phyloP scores from a whole-genome alignment of 768 basidiomycete genomes.

The Rhizopogon rudus region DNA sequence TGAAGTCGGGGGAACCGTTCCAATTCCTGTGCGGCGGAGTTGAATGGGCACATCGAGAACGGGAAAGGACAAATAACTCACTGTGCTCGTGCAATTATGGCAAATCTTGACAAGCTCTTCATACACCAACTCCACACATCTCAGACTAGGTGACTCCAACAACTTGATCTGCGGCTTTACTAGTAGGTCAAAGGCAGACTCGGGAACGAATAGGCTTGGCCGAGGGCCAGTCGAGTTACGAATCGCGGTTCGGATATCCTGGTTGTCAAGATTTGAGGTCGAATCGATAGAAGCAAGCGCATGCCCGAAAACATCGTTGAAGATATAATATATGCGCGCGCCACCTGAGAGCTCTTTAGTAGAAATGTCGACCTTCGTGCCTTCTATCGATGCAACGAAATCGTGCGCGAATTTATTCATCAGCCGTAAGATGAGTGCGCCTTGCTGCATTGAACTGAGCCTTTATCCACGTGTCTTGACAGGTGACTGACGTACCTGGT shows the following conservation, averaged over 20 bases:
- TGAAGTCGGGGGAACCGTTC: conserved; percentile 94
- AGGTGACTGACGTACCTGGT: conserved; percentile 48
- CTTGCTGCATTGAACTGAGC: conserved; percentile 48
- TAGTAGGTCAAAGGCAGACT: conserved; percentile 92
- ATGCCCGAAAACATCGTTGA: conserved; percentile 95
- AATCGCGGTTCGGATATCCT: conserved; percentile 97
- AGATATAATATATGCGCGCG: conserved; percentile 98
- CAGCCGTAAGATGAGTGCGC: conserved; percentile 83
- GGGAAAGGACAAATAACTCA: conserved; percentile 32
- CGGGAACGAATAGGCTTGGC: conserved; percentile 95
- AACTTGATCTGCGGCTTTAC: conserved; percentile 99
- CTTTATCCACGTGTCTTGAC: background rate
- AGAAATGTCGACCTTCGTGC: conserved; percentile 92
- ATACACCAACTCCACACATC: conserved; percentile 97
- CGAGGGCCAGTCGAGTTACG: conserved; percentile 97
- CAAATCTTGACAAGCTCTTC: conserved; percentile 99
- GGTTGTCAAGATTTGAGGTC: conserved; percentile 83
- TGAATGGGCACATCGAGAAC: background rate
- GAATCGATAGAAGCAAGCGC: conserved; percentile 89
- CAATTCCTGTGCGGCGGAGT: conserved; percentile 58
- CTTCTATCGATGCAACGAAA: conserved; percentile 95
- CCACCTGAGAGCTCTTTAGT: conserved; percentile 98
- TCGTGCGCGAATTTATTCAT: conserved; percentile 99
- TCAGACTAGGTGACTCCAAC: conserved; percentile 86
- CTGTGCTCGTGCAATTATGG: conserved; percentile 92